phyloP scores from a whole-genome alignment of 331 rosid genomes.

The Telfairia occidentalis region DNA sequence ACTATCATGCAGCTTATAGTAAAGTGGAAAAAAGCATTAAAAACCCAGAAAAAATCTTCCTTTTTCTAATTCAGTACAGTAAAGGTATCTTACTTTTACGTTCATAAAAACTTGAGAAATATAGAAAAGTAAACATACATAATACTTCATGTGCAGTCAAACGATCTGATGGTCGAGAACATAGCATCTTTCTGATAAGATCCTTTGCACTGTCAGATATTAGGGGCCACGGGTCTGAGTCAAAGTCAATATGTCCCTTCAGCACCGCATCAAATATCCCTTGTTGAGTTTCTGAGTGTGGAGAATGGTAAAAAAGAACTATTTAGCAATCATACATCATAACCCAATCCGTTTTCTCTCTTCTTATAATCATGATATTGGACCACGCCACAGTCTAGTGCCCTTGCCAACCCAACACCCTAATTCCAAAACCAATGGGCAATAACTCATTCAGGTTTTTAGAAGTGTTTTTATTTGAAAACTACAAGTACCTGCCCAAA shows the following conservation, averaged over 20 bases:
- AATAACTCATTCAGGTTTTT: background rate
- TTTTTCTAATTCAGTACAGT: background rate
- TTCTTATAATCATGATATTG: background rate
- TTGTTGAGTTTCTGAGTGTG: constrained; percentile 80
- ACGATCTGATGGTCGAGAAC: constrained; percentile 76
- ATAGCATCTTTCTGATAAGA: constrained; percentile 78
- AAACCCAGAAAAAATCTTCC: background rate
- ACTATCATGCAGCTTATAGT: background rate
- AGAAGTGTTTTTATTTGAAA: background rate
- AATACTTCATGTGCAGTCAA: constrained; percentile 92
- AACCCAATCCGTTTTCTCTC: background rate
- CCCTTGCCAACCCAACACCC: background rate
- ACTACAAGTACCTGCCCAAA: constrained; percentile 77
- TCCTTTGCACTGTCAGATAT: constrained; percentile 91
- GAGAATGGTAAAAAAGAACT: constrained; percentile 16
- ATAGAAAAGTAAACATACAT: constrained; percentile 42
- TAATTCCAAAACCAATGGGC: background rate
- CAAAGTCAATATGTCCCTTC: constrained; percentile 92
- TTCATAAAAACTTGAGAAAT: background rate
- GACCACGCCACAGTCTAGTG: background rate
- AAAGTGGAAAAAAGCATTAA: background rate
- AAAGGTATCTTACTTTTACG: background rate
- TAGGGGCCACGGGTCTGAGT: constrained; percentile 95
- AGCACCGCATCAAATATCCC: constrained; percentile 97
- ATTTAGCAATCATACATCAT: constrained; percentile 22